phyloP scores from a whole-genome alignment of 1,139 yeast genomes.

The Candida anutae region DNA sequence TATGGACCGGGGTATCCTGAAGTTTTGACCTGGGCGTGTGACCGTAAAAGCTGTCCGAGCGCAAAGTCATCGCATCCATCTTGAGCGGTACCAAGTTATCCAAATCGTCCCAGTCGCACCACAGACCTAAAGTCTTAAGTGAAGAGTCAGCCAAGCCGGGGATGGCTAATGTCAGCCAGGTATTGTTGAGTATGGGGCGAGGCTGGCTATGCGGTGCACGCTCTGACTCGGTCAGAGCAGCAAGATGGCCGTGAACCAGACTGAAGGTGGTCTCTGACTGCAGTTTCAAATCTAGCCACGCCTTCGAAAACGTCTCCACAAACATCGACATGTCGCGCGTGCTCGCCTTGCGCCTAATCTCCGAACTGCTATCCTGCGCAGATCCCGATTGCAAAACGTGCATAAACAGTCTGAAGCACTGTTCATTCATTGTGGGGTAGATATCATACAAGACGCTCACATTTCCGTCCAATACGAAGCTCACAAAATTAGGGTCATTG shows the following conservation, averaged over 20 bases:
- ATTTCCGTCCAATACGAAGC: constrained; percentile 27
- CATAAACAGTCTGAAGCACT: constrained; percentile 28
- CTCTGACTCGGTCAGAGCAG: constrained; percentile 2
- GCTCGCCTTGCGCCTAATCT: constrained; percentile 17
- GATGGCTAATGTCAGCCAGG: constrained; percentile 6
- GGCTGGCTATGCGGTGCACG: neutral
- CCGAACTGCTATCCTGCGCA: constrained; percentile 23
- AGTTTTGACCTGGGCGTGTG: no score
- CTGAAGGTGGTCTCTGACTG: constrained; percentile 5
- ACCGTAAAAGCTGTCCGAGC: no score
- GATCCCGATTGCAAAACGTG: constrained; percentile 26
- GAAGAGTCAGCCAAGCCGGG: constrained; percentile 28
- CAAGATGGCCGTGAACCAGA: neutral
- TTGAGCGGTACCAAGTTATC: constrained; percentile 9
- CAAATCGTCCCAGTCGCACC: constrained; percentile 30
- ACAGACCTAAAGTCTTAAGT: constrained; percentile 21
- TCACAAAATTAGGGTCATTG: constrained; percentile 30
- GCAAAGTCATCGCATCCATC: no score
- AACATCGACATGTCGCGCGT: constrained; percentile 23
- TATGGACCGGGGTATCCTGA: no score
- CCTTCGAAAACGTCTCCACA: constrained; percentile 19
- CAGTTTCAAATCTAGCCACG: constrained; percentile 16
- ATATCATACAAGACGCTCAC: constrained; percentile 32
- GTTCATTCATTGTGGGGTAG: constrained; percentile 32
- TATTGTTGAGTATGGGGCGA: constrained; percentile 1